A percentile compares a stretch with the other conserved stretches of the same genome.
Conservation (phyloP, 495 filamentous ascomycete species). For the Filosporella fistucella region DNA sequence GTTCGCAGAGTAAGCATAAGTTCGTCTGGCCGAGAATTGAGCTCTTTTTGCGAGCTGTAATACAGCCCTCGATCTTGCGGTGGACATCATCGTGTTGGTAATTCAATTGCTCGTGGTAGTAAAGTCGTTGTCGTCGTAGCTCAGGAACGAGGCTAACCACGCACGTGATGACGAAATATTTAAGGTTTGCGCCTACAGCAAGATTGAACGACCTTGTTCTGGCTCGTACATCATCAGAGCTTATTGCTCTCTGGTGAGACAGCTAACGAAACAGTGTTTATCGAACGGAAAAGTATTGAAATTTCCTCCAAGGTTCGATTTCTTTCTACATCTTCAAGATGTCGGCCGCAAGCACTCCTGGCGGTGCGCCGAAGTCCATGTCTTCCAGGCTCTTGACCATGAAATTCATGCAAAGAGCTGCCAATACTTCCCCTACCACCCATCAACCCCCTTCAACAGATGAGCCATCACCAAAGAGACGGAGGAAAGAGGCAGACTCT, state of each 20-base stretch:
- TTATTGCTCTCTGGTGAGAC: neutral
- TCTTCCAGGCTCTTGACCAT: conserved; percentile 88
- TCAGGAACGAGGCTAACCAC: conserved; percentile 8
- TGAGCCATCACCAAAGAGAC: conserved; percentile 46
- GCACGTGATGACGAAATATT: conserved; percentile 27
- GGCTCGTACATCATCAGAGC: conserved; percentile 3
- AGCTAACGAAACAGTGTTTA: neutral
- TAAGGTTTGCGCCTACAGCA: neutral
- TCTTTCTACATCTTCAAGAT: conserved; percentile 14
- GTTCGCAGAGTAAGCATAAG: conserved; percentile 41
- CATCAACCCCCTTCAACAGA: conserved; percentile 35
- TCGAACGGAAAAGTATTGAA: no score
- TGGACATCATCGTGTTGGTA: conserved; percentile 51
- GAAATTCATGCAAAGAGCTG: conserved; percentile 99
- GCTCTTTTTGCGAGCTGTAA: conserved; percentile 16
- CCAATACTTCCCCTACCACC: conserved; percentile 47
- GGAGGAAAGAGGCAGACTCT: conserved; percentile 33
- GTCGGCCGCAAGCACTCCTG: conserved; percentile 11
- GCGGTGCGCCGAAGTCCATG: conserved; percentile 58
- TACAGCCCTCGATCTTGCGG: conserved; percentile 41
- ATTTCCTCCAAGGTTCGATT: neutral
- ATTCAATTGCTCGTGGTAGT: conserved; percentile 27
- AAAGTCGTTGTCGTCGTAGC: conserved; percentile 12
- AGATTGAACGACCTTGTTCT: no score
- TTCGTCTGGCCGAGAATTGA: conserved; percentile 33